Conservation (phyloP, 257 asterid species). For the Ballota nigra region DNA sequence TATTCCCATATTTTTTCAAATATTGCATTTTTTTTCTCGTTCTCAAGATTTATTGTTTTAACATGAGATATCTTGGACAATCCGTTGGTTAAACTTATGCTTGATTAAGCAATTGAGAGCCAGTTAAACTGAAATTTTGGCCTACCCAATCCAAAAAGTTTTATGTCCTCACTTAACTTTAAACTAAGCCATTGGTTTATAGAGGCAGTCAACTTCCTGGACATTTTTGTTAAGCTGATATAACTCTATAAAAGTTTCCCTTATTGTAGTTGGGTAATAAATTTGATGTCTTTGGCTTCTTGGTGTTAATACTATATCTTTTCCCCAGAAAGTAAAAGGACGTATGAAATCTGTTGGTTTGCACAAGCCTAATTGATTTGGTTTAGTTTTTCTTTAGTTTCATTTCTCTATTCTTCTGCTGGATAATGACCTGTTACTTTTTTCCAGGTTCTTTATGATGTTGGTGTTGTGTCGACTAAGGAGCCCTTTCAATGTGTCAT, state of each 20-base stretch:
- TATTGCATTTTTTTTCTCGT: not conserved
- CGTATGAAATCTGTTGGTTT: not conserved
- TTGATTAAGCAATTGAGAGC: not conserved
- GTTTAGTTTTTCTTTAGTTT: not conserved
- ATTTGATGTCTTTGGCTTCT: not conserved
- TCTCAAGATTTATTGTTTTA: not conserved
- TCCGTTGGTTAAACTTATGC: conserved; percentile 1
- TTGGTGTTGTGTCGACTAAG: conserved; percentile 80
- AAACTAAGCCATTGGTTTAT: not conserved
- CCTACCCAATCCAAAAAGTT: not conserved
- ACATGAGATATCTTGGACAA: conserved; percentile 7
- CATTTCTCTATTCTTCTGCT: not conserved
- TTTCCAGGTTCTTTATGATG: conserved; percentile 90
- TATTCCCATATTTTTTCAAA: not conserved
- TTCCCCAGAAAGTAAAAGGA: not conserved
- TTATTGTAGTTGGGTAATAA: not conserved
- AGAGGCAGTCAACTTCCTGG: conserved; percentile 8
- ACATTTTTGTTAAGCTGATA: not conserved
- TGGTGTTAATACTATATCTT: not conserved
- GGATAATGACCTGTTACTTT: conserved; percentile 18
- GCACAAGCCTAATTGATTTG: not conserved
- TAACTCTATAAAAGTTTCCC: not conserved
- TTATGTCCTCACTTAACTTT: not conserved
- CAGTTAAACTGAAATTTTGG: not conserved
- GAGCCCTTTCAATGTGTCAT: conserved; percentile 98